Percentiles rank a stretch among this genome's conserved stretches.
These are phyloP conservation scores for Trichoderma aggressivum DNA, from an alignment of 2,329 filamentous ascomycete species.

Conservation along the genomic window DNA sequence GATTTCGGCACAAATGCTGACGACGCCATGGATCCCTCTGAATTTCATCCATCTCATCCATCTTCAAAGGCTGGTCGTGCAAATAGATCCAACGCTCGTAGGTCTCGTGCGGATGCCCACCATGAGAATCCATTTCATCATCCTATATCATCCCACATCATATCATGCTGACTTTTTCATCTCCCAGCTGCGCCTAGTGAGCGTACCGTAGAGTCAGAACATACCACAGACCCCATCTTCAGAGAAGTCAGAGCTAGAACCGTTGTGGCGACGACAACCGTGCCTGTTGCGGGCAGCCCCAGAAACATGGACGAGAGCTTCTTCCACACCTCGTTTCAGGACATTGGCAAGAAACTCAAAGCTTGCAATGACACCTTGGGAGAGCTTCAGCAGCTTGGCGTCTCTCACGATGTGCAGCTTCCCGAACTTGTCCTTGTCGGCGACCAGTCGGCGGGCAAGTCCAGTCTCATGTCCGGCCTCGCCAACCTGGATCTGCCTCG, in stretches of 20 bases:
- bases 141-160: neutral
- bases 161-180: conserved; percentile 17
- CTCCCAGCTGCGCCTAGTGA: conserved; percentile 38
- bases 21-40: conserved; percentile 19
- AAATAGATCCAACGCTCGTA: conserved; percentile 38
- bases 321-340: conserved; percentile 43
- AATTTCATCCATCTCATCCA: conserved; percentile 25
- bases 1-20: conserved; percentile 23
- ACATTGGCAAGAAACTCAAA: conserved; percentile 62
- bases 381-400: conserved; percentile 67
- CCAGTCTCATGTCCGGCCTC: conserved; percentile 62
- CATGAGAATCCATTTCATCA: neutral
- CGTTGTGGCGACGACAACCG: conserved; percentile 12
- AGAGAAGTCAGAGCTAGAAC: conserved; percentile 36
- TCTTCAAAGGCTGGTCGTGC: conserved; percentile 29
- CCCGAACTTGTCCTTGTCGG: conserved; percentile 81
- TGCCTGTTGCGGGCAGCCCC: conserved; percentile 23
- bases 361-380: conserved; percentile 63
- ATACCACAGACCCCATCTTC: conserved; percentile 29
- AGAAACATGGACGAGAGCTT: conserved; percentile 36
- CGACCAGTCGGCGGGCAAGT: conserved; percentile 83
- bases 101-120: conserved; percentile 23
- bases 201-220: conserved; percentile 29
- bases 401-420: conserved; percentile 66
- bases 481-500: conserved; percentile 69